Evolutionary conservation across 1,284 basidiomycete genomes (phyloP).

Genomic region (Cerrena zonata): DNA sequence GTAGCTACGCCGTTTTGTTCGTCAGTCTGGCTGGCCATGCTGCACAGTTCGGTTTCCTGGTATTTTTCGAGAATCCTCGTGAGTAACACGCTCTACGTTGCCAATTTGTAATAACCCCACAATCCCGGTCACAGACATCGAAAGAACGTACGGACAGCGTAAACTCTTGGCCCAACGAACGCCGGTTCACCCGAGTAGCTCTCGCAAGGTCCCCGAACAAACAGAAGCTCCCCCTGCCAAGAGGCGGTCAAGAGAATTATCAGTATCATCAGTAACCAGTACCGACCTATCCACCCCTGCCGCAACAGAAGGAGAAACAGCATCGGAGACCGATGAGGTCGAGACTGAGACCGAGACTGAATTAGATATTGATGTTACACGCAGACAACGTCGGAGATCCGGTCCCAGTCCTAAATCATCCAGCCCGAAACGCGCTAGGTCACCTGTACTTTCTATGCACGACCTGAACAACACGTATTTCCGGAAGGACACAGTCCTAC

Average conservation of each 20-base stretch:
- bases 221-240: constrained; percentile 10
- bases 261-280: constrained; percentile 20
- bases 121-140: constrained; percentile 62
- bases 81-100: constrained; percentile 34
- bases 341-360: constrained; percentile 68
- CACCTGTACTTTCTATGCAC: constrained; percentile 58
- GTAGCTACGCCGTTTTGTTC: constrained; percentile 88
- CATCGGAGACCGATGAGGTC: constrained; percentile 55
- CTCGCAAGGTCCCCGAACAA: constrained; percentile 10
- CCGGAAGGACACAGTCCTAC: constrained; percentile 77
- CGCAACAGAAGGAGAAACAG: constrained; percentile 67
- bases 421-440: constrained; percentile 15
- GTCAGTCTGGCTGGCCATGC: constrained; percentile 90
- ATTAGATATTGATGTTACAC: constrained; percentile 24
- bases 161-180: constrained; percentile 81
- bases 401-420: constrained; percentile 10
- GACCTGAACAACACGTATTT: constrained; percentile 90
- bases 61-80: constrained; percentile 98
- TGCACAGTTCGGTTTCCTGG: constrained; percentile 90
- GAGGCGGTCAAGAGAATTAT: constrained; percentile 16
- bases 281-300: constrained; percentile 49
- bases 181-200: constrained; percentile 40
- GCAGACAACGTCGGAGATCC: constrained; percentile 3
- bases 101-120: constrained; percentile 3
- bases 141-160: constrained; percentile 82